phyloP scores from a whole-genome alignment of 192 early-diverging fungal species.

The Lobulomyces angularis region DNA sequence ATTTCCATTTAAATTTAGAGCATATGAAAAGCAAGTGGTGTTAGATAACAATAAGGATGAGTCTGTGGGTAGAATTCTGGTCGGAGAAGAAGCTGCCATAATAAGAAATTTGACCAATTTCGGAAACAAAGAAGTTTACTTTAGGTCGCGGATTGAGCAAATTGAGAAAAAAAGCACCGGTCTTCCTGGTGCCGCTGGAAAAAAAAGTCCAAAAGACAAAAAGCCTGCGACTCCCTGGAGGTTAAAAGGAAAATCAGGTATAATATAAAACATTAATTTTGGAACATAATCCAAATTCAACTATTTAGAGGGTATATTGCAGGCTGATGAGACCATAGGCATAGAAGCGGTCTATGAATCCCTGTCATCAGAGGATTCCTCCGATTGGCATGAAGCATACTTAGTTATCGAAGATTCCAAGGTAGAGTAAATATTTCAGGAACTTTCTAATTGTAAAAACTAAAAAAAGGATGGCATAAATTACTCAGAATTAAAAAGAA shows the following conservation, averaged over 20 bases:
- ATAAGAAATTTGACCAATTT: constrained; percentile 28
- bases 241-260: constrained; percentile 3
- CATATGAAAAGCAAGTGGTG: constrained; percentile 32
- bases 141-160: constrained; percentile 27
- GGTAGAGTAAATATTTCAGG: no score
- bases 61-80: constrained; percentile 35
- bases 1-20: constrained; percentile 29
- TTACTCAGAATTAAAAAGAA: constrained; percentile 14
- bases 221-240: constrained; percentile 8
- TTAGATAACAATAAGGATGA: constrained; percentile 29
- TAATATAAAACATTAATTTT: background rate
- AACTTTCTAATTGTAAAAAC: no score
- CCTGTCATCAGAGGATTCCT: constrained; percentile 25
- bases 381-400: constrained; percentile 38
- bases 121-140: constrained; percentile 26
- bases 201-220: background rate
- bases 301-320: constrained; percentile 15
- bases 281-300: background rate
- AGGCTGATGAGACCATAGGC: constrained; percentile 13
- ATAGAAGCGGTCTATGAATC: constrained; percentile 34
- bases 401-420: constrained; percentile 32
- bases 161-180: background rate
- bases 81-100: constrained; percentile 27
- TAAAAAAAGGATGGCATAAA: no score
- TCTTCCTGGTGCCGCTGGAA: constrained; percentile 8